phyloP scores from a whole-genome alignment of 345 rosid species.

The Moringa oleifera region DNA sequence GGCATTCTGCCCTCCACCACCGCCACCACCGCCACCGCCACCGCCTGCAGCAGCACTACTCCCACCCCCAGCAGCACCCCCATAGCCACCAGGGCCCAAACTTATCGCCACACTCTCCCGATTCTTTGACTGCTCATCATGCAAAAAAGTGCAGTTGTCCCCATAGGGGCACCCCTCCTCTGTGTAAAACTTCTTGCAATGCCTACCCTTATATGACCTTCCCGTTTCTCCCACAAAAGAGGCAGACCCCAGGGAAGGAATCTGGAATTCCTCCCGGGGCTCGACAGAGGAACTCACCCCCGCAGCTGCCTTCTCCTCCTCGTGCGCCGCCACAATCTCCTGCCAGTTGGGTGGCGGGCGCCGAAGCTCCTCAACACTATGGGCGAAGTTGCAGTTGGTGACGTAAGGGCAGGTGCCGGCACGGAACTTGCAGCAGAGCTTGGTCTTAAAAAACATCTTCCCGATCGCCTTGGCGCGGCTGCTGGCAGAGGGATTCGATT shows the following conservation, averaged over 20 bases:
- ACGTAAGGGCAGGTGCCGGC: constrained; percentile 71
- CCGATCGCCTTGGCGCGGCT: constrained; percentile 52
- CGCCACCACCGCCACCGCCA: constrained; percentile 23
- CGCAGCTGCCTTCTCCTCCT: constrained; percentile 34
- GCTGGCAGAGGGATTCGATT: constrained; percentile 30
- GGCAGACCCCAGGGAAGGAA: constrained; percentile 53
- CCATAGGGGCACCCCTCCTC: constrained; percentile 99
- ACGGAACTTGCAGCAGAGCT: constrained; percentile 73
- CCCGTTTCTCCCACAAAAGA: constrained; percentile 45
- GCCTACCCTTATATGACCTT: constrained; percentile 78
- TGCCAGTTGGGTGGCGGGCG: constrained; percentile 77
- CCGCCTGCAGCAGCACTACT: constrained; percentile 7
- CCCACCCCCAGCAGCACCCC: constrained; percentile 37
- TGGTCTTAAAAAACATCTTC: constrained; percentile 79
- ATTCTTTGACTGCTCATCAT: constrained; percentile 89
- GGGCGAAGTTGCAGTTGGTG: constrained; percentile 81
- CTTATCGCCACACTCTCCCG: constrained; percentile 94
- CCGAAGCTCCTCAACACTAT: constrained; percentile 83
- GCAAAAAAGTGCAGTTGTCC: constrained; percentile 82
- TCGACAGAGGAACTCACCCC: constrained; percentile 9
- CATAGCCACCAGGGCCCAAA: constrained; percentile 88
- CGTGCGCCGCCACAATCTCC: constrained; percentile 67
- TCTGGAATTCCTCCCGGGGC: constrained; percentile 77
- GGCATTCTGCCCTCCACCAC: constrained; percentile 32
- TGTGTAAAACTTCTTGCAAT: constrained; percentile 92